A percentile compares a stretch with the other conserved stretches of the same genome.
These are phyloP conservation scores for Trichosporon sp. DNA, from an alignment of 1,284 basidiomycete genomes.

Conservation along the genomic window DNA sequence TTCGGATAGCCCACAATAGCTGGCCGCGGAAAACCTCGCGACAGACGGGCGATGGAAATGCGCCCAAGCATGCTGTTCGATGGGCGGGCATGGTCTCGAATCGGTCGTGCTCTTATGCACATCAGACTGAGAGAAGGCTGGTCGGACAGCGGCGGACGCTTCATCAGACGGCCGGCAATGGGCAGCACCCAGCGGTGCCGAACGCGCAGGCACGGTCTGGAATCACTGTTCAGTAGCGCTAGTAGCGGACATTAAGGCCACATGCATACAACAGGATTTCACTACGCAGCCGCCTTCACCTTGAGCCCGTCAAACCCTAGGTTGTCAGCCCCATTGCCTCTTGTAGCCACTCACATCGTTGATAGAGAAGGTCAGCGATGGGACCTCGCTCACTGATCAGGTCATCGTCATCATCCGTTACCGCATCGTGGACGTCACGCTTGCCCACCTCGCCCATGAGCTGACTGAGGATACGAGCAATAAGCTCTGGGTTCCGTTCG, in stretches of 20 bases:
- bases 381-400: constrained; percentile 61
- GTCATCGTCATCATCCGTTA: constrained; percentile 19
- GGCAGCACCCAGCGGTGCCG: no score
- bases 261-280: background rate
- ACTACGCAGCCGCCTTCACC: background rate
- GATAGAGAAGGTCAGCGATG: constrained; percentile 89
- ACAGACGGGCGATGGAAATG: no score
- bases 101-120: no score
- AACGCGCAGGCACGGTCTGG: no score
- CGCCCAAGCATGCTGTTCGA: no score
- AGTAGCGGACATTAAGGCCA: background rate
- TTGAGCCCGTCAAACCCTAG: constrained; percentile 16
- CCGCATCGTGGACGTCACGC: background rate
- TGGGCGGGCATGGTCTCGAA: no score
- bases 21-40: no score
- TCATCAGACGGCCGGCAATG: no score
- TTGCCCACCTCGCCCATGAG: constrained; percentile 75
- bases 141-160: no score
- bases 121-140: no score
- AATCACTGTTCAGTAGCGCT: no score
- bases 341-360: constrained; percentile 64
- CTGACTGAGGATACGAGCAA: constrained; percentile 83
- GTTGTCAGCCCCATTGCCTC: background rate
- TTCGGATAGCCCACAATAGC: no score
- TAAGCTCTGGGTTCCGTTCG: constrained; percentile 75